A percentile compares a stretch with the other conserved stretches of the same genome.
Evolutionary conservation across 2,329 filamentous ascomycete species (phyloP).

Genomic region (Pestalotiopsis sp.): DNA sequence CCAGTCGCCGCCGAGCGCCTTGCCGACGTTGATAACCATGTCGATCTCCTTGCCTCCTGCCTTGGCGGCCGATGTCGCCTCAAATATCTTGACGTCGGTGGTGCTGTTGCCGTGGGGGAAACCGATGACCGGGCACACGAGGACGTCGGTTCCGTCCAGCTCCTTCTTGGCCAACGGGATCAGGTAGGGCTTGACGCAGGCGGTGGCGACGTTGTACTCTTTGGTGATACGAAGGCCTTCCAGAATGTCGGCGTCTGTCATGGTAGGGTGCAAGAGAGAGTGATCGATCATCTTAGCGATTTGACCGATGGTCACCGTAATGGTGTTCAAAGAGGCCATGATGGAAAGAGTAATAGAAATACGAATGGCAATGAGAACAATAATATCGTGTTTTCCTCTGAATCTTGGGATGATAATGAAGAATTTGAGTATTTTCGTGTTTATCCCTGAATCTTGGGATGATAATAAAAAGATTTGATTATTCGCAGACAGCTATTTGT

Average conservation of each 20-base stretch:
- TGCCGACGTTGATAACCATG: constrained; percentile 64
- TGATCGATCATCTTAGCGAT: constrained; percentile 62
- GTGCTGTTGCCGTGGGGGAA: constrained; percentile 64
- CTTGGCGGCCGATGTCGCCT: constrained; percentile 49
- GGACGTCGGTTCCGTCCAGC: constrained; percentile 51
- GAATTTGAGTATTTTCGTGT: too few species aligned
- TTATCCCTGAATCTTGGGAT: not conserved
- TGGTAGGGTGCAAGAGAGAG: constrained; percentile 62
- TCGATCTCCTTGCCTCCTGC: constrained; percentile 59
- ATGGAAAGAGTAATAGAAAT: not conserved
- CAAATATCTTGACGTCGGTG: constrained; percentile 54
- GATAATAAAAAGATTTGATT: not conserved
- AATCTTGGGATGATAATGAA: not conserved
- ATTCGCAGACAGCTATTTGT: not conserved
- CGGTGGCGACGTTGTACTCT: constrained; percentile 53
- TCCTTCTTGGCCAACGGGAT: constrained; percentile 49
- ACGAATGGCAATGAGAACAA: too few species aligned
- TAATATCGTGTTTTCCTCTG: too few species aligned
- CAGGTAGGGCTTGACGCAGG: constrained; percentile 61
- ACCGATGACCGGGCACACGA: constrained; percentile 60
- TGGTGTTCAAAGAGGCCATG: constrained; percentile 19
- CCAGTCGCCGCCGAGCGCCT: constrained; percentile 59
- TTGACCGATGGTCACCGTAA: constrained; percentile 45
- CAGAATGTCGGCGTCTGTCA: constrained; percentile 58
- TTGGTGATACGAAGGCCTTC: constrained; percentile 50